phyloP scores from a whole-genome alignment of 345 rosid species.

The Eucalyptus marginata region DNA sequence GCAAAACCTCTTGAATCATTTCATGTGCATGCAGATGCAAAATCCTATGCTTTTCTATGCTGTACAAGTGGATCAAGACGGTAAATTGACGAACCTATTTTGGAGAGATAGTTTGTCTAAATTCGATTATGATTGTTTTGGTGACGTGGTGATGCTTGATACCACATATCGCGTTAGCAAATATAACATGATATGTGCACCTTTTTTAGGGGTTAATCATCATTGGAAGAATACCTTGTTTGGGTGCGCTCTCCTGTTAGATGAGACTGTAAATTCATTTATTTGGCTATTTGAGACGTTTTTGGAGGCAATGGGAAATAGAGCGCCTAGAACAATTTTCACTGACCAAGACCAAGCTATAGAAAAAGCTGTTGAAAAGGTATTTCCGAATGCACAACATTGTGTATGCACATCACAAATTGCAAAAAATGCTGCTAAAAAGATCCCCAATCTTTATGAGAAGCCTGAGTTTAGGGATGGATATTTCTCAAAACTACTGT shows the following conservation, averaged over 20 bases:
- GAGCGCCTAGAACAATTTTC: background rate
- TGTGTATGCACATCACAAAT: background rate
- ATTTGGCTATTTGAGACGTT: background rate
- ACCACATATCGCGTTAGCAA: background rate
- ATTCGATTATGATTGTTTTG: background rate
- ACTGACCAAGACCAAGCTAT: background rate
- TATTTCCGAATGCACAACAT: background rate
- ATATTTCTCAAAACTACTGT: background rate
- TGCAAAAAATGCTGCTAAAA: background rate
- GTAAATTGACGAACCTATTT: background rate
- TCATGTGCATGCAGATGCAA: background rate
- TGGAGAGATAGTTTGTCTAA: background rate
- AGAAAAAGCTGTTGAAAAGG: background rate
- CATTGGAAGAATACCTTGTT: background rate
- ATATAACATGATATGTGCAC: background rate
- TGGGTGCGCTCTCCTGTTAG: background rate
- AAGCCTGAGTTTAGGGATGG: background rate
- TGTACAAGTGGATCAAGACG: background rate
- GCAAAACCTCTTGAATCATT: background rate
- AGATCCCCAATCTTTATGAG: background rate
- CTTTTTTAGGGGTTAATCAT: background rate
- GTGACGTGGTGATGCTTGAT: background rate
- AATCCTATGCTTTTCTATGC: background rate
- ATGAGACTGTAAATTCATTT: background rate
- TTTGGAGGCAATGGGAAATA: background rate